A percentile compares a stretch with the other conserved stretches of the same genome.
Conservation (phyloP, 1,284 basidiomycete species). For the Rhodotorula sp. region DNA sequence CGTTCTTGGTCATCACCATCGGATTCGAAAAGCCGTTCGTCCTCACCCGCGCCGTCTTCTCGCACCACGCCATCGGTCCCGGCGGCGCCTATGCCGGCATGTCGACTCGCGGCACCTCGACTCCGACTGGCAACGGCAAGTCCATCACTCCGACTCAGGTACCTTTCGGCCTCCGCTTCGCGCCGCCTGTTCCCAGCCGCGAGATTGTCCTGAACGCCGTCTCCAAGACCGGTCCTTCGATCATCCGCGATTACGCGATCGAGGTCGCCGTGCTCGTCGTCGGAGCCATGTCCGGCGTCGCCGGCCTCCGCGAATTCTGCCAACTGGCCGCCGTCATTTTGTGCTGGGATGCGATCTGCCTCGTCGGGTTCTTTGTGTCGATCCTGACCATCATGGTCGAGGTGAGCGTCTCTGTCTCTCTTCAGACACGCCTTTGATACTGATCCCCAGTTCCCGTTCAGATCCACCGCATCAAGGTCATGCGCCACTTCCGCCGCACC, state of each 20-base stretch:
- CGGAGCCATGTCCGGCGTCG: slow-evolving; percentile 82
- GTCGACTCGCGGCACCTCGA: slow-evolving; percentile 26
- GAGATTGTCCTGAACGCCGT: slow-evolving; percentile 83
- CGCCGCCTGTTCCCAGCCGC: slow-evolving; percentile 64
- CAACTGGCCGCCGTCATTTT: slow-evolving; percentile 85
- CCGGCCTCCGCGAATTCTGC: slow-evolving; percentile 91
- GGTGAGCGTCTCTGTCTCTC: slow-evolving; percentile 52
- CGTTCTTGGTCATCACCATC: slow-evolving; percentile 95
- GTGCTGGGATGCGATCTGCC: slow-evolving; percentile 78
- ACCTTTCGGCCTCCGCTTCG: slow-evolving; percentile 52
- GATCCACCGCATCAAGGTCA: slow-evolving; percentile 61
- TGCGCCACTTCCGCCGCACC: slow-evolving; percentile 52
- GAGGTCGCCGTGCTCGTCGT: slow-evolving; percentile 86
- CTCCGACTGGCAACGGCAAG: slow-evolving; percentile 23
- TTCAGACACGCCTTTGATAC: background rate
- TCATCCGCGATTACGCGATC: slow-evolving; percentile 87
- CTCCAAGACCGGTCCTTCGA: slow-evolving; percentile 70
- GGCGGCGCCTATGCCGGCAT: slow-evolving; percentile 35
- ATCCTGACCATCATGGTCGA: slow-evolving; percentile 93
- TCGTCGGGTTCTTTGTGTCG: slow-evolving; percentile 86
- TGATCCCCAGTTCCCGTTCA: slow-evolving; percentile 33
- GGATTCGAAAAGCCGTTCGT: slow-evolving; percentile 97
- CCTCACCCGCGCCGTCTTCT: slow-evolving; percentile 84
- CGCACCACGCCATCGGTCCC: slow-evolving; percentile 69
- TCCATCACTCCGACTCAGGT: background rate